Evolutionary conservation across 163 green algal species (phyloP).

Genomic region (Scenedesmus sp.): DNA sequence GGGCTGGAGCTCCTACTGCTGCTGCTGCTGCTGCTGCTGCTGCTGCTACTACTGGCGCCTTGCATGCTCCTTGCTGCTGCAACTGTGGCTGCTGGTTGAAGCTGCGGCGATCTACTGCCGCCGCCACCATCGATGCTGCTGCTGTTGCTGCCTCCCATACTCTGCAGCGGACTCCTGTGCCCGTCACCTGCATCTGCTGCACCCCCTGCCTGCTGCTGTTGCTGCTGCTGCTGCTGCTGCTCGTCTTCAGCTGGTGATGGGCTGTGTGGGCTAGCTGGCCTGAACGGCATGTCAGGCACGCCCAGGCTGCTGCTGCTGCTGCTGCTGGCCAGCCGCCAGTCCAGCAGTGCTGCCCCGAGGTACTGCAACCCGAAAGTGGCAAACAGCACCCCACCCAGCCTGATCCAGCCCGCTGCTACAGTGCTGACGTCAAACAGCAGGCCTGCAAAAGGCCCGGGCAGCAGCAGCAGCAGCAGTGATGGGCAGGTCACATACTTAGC

Average conservation of each 20-base stretch:
- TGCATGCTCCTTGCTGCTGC: not conserved
- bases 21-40: slow-evolving; percentile 9
- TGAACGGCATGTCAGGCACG: slow-evolving; percentile 24
- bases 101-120: not conserved
- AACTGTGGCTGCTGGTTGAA: not conserved
- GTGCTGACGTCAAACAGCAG: slow-evolving; percentile 57
- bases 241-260: not conserved
- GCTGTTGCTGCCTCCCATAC: not conserved
- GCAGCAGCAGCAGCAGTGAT: not conserved
- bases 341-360: slow-evolving; percentile 11
- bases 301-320: slow-evolving; percentile 13
- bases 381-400: slow-evolving; percentile 70
- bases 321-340: slow-evolving; percentile 1
- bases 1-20: not conserved
- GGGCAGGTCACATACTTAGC: not conserved
- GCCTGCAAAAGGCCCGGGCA: slow-evolving; percentile 45
- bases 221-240: not conserved
- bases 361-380: slow-evolving; percentile 61
- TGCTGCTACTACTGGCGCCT: not conserved
- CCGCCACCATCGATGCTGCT: slow-evolving; percentile 1
- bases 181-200: not conserved
- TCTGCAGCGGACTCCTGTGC: not conserved
- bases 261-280: not conserved
- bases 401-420: slow-evolving; percentile 61
- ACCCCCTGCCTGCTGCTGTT: not conserved